Evolutionary conservation across 495 filamentous ascomycete genomes (phyloP).

Genomic region (Xylaria cubensis): DNA sequence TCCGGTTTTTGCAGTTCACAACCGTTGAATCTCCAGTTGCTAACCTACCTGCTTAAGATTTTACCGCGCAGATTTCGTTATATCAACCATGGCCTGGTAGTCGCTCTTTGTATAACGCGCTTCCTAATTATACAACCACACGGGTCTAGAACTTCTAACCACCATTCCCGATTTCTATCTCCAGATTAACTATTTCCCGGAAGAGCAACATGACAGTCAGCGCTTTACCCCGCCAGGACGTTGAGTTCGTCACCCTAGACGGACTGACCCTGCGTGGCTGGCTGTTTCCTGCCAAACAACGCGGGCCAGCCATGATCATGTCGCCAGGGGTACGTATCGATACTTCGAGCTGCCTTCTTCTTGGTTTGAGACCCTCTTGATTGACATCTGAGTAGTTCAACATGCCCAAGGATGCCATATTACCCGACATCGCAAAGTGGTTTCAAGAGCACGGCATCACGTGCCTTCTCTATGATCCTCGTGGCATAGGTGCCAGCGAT

Average conservation of each 20-base stretch:
- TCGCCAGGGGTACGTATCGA: not conserved
- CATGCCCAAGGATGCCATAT: not conserved
- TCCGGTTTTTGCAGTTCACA: not conserved
- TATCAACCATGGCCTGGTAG: not conserved
- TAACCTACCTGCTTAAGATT: not conserved
- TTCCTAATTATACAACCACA: not conserved
- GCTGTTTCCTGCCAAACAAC: not conserved
- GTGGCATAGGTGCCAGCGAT: not conserved
- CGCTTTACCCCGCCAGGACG: not conserved
- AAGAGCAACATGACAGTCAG: not conserved
- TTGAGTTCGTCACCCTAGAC: not conserved
- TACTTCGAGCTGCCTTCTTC: not conserved
- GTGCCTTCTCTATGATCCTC: not conserved
- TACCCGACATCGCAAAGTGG: conserved; percentile 5
- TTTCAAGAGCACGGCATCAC: conserved; percentile 1
- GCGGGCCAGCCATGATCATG: conserved; percentile 3
- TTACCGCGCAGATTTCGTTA: not conserved
- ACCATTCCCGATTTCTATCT: not conserved
- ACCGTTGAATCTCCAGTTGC: not conserved
- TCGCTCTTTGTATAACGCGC: not conserved
- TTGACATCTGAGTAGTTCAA: conserved; percentile 12
- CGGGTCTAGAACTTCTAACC: not conserved
- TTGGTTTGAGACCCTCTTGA: not conserved
- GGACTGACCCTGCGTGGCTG: not conserved
- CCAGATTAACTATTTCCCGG: not conserved